Conservation (phyloP, 192 early-diverging fungal genomes). For the Funneliformis mosseae region DNA sequence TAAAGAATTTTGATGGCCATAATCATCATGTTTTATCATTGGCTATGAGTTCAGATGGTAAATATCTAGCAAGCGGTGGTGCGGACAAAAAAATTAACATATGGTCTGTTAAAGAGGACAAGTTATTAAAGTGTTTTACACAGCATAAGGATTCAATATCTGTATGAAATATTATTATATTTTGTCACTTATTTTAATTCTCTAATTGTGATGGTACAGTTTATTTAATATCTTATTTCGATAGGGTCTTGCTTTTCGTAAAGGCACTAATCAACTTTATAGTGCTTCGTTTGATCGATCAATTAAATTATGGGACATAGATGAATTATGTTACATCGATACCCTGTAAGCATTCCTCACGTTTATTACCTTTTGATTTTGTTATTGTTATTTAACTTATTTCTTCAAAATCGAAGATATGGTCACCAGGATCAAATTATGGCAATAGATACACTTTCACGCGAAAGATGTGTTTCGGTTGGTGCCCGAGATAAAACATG, state of each 20-base stretch:
- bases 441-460: conserved; percentile 76
- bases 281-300: conserved; percentile 89
- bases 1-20: conserved; percentile 68
- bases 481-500: conserved; percentile 90
- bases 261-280: conserved; percentile 81
- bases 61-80: conserved; percentile 84
- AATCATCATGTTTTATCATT: conserved; percentile 74
- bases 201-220: neutral
- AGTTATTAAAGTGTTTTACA: conserved; percentile 70
- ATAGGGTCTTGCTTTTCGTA: conserved; percentile 82
- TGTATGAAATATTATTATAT: conserved; percentile 41
- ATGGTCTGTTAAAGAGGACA: conserved; percentile 83
- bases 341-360: conserved; percentile 58
- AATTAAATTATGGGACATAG: conserved; percentile 96
- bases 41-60: conserved; percentile 67
- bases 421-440: conserved; percentile 95
- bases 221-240: neutral
- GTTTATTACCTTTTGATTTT: neutral
- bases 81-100: conserved; percentile 88
- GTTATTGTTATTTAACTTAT: neutral
- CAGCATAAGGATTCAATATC: conserved; percentile 94
- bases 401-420: conserved; percentile 52
- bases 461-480: conserved; percentile 88
- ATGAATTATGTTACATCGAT: conserved; percentile 90
- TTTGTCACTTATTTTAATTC: neutral